Evolutionary conservation across 345 rosid genomes (phyloP).

Genomic region (Isatis tinctoria): DNA sequence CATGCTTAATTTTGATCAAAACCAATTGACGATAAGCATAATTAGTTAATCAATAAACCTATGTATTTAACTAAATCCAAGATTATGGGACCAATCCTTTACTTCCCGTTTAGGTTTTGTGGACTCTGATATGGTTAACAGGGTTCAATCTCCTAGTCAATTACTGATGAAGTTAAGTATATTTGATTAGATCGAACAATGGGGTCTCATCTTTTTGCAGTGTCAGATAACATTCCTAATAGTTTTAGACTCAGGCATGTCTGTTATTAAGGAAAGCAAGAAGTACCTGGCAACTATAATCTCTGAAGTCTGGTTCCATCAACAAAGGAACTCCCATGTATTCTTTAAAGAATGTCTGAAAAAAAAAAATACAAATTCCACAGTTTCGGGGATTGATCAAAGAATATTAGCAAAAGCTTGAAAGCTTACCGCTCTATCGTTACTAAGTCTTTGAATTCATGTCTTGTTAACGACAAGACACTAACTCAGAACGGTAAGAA

Average conservation of each 20-base stretch:
- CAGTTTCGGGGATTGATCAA: not conserved
- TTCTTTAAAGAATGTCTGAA: conserved; percentile 73
- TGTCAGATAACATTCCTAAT: not conserved
- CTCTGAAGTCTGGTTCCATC: conserved; percentile 90
- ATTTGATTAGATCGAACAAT: not conserved
- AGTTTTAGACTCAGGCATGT: not conserved
- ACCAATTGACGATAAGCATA: not conserved
- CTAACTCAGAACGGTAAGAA: not conserved
- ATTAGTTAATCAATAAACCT: not conserved
- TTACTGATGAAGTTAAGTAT: not conserved
- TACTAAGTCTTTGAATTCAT: not conserved
- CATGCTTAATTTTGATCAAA: not conserved
- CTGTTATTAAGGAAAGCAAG: not conserved
- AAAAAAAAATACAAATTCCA: not conserved
- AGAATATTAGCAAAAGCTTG: not conserved
- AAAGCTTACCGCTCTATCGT: not conserved
- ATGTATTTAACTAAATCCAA: not conserved
- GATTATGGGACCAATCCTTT: not conserved
- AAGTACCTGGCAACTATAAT: conserved; percentile 82
- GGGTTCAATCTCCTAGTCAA: not conserved
- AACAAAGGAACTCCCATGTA: conserved; percentile 79
- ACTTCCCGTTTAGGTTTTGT: not conserved
- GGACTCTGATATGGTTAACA: not conserved
- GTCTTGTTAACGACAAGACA: not conserved
- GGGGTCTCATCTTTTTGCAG: not conserved